Conservation (phyloP, 164 flowering plant species). For the Tetrastigma voinierianum region DNA sequence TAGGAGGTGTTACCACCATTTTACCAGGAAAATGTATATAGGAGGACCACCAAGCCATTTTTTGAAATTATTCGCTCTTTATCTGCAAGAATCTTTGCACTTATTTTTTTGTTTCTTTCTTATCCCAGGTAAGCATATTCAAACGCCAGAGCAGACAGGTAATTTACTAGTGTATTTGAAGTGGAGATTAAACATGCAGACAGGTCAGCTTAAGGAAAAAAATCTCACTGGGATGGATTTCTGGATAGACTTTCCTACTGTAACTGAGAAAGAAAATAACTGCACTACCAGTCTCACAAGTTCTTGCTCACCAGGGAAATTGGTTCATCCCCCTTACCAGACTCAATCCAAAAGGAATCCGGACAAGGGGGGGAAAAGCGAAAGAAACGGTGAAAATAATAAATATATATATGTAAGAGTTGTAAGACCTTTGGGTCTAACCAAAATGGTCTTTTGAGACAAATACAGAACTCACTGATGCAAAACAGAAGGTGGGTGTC, state of each 20-base stretch:
- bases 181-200: too few species aligned
- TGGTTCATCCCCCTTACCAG: constrained; percentile 18
- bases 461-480: too few species aligned
- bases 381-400: not conserved
- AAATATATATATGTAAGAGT: too few species aligned
- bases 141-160: not conserved
- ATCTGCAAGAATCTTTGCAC: constrained; percentile 26
- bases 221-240: too few species aligned
- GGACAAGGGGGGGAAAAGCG: not conserved
- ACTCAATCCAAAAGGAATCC: not conserved
- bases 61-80: not conserved
- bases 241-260: too few species aligned
- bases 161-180: too few species aligned
- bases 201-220: too few species aligned
- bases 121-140: not conserved
- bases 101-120: constrained; percentile 13
- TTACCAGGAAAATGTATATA: constrained; percentile 10
- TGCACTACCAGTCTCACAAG: constrained; percentile 5
- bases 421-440: too few species aligned
- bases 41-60: constrained; percentile 15
- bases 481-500: too few species aligned
- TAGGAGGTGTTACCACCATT: too few species aligned
- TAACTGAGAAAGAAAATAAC: not conserved
- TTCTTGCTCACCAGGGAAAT: constrained; percentile 6
- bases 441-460: too few species aligned